phyloP scores from a whole-genome alignment of 441 rosid species.

The Geranium incanum region DNA sequence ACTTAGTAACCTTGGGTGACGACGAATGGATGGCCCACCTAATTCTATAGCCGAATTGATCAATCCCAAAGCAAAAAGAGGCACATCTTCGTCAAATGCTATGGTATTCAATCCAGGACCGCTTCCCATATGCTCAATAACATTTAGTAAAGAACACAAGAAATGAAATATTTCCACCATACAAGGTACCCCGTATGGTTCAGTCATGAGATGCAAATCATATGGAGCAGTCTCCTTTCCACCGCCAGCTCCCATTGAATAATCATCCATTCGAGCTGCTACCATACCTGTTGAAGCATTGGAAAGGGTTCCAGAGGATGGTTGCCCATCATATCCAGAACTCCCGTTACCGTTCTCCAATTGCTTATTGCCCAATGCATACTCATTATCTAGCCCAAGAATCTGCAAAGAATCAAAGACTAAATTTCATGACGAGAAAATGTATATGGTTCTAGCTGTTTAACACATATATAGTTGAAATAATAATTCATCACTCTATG shows the following conservation, averaged over 20 bases:
- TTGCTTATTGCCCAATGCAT: conserved; percentile 41
- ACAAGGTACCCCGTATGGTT: conserved; percentile 82
- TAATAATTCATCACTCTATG: neutral
- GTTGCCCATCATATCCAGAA: conserved; percentile 42
- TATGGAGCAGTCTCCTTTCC: conserved; percentile 37
- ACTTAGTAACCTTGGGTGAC: conserved; percentile 54
- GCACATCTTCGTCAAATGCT: conserved; percentile 90
- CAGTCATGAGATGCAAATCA: conserved; percentile 51
- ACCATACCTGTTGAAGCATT: conserved; percentile 36
- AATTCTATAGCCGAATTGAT: conserved; percentile 83
- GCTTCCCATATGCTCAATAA: conserved; percentile 48
- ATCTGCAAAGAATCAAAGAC: conserved; percentile 33
- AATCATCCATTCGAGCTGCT: conserved; percentile 38
- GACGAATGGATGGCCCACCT: conserved; percentile 59
- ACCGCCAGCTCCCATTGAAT: conserved; percentile 35
- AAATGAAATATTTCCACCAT: conserved; percentile 90
- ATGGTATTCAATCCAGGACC: conserved; percentile 63
- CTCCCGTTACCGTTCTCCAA: conserved; percentile 51
- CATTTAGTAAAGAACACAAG: conserved; percentile 71
- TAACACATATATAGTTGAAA: neutral
- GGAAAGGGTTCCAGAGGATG: conserved; percentile 34
- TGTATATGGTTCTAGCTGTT: neutral
- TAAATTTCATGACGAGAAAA: neutral
- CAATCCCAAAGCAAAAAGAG: conserved; percentile 85
- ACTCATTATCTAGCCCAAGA: conserved; percentile 43